Evolutionary conservation across 176 grass and related monocot genomes (phyloP).

Genomic region (Zea luxurians): DNA sequence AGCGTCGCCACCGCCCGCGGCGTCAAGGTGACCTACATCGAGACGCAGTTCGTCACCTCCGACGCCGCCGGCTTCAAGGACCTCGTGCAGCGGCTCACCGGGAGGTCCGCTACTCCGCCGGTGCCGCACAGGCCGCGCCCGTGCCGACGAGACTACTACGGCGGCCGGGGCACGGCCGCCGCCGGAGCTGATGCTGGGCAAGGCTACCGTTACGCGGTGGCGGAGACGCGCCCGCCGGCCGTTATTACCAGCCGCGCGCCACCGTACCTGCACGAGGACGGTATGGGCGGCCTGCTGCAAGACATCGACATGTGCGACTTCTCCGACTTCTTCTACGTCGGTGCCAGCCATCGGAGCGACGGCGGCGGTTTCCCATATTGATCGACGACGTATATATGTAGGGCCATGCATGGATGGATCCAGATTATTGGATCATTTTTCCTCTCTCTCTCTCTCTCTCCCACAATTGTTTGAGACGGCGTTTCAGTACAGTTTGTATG

Average conservation of each 20-base stretch:
- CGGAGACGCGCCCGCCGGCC: neutral
- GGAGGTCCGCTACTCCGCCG: neutral
- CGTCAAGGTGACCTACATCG: constrained; percentile 55
- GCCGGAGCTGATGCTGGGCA: neutral
- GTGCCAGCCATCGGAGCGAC: neutral
- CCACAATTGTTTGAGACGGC: no score
- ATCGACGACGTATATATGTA: neutral
- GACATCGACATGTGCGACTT: neutral
- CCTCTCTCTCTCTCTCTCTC: no score
- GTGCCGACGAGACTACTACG: neutral
- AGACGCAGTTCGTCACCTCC: constrained; percentile 53
- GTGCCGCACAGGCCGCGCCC: neutral
- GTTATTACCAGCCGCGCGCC: neutral
- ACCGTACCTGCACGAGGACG: neutral
- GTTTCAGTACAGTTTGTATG: no score
- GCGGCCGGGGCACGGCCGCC: neutral
- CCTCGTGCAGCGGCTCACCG: constrained; percentile 58
- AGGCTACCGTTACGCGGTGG: neutral
- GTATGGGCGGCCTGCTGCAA: neutral
- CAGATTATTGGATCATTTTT: no score
- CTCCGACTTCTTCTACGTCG: neutral
- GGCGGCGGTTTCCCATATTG: neutral
- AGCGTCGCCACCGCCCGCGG: neutral
- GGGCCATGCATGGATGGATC: no score
- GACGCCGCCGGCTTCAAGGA: constrained; percentile 52